Conservation (phyloP, 2,329 filamentous ascomycete genomes). For the Beauveria pseudobassiana region DNA sequence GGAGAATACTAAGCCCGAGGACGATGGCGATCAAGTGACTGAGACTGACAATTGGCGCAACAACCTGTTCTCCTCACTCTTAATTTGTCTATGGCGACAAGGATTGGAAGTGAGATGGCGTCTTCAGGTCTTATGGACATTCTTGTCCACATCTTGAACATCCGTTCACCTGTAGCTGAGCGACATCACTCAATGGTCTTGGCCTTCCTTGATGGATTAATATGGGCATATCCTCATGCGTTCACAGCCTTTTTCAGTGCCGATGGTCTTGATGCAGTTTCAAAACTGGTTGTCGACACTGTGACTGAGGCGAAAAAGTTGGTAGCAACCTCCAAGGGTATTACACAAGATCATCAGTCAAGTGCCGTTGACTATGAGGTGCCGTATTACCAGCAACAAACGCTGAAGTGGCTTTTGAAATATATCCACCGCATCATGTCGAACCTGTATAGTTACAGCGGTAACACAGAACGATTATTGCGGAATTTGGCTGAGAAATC, state of each 20-base stretch:
- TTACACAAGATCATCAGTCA: conserved; percentile 62
- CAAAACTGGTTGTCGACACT: conserved; percentile 76
- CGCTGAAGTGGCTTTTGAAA: conserved; percentile 87
- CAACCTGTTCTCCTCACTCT: conserved; percentile 79
- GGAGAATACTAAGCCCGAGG: conserved; percentile 44
- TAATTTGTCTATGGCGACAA: conserved; percentile 65
- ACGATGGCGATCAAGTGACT: conserved; percentile 53
- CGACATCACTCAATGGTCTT: conserved; percentile 78
- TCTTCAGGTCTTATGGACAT: conserved; percentile 84
- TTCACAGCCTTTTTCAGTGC: conserved; percentile 76
- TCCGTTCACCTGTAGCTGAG: conserved; percentile 75
- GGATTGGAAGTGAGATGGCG: conserved; percentile 77
- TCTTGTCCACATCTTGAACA: conserved; percentile 77
- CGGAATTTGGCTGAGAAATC: conserved; percentile 93
- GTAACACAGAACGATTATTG: conserved; percentile 81
- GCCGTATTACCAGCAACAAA: conserved; percentile 88
- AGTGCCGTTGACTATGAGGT: conserved; percentile 87
- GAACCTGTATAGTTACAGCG: conserved; percentile 60
- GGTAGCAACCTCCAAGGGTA: conserved; percentile 62
- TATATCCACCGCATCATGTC: conserved; percentile 94
- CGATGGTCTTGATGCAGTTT: conserved; percentile 81
- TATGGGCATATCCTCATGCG: conserved; percentile 77
- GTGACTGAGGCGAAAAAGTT: conserved; percentile 62
- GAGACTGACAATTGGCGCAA: conserved; percentile 83
- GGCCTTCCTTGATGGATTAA: conserved; percentile 79